Percentiles rank a stretch among this genome's conserved stretches.
phyloP scores from a whole-genome alignment of 2,329 filamentous ascomycete genomes.

The Clarireedia homoeocarpa region DNA sequence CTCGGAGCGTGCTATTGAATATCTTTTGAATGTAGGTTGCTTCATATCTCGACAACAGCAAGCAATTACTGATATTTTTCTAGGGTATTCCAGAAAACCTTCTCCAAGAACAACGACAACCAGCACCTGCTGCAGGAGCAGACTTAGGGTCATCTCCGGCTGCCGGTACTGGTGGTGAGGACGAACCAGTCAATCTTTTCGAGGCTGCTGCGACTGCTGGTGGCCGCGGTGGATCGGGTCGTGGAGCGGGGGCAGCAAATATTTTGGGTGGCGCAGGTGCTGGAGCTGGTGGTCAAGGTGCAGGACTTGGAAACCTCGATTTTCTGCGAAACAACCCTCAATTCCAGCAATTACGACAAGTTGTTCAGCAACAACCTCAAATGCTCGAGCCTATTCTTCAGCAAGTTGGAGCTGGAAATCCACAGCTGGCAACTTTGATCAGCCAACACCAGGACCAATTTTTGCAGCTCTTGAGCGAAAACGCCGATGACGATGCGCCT shows the following conservation, averaged over 20 bases:
- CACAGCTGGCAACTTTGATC: constrained; percentile 87
- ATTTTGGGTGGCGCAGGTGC: constrained; percentile 39
- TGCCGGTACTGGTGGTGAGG: constrained; percentile 46
- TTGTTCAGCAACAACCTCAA: constrained; percentile 94
- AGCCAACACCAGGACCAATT: constrained; percentile 90
- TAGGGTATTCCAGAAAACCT: constrained; percentile 88
- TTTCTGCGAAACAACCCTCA: constrained; percentile 93
- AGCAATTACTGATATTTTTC: constrained; percentile 11
- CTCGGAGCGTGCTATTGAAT: constrained; percentile 94
- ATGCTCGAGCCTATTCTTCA: constrained; percentile 98
- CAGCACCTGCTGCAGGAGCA: constrained; percentile 38
- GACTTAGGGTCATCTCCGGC: constrained; percentile 34
- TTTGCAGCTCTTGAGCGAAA: constrained; percentile 80
- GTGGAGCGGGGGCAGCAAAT: constrained; percentile 34
- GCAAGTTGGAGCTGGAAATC: constrained; percentile 91
- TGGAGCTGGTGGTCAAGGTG: constrained; percentile 32
- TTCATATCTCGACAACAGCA: not conserved
- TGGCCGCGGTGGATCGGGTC: constrained; percentile 36
- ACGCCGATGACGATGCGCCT: constrained; percentile 73
- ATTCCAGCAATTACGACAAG: constrained; percentile 94
- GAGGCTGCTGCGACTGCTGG: constrained; percentile 62
- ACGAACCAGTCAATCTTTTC: constrained; percentile 77
- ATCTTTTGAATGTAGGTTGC: constrained; percentile 69
- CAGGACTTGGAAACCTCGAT: constrained; percentile 71
- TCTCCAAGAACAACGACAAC: constrained; percentile 57